These are phyloP conservation scores for Orbilia quercus DNA, from an alignment of 2,329 filamentous ascomycete genomes.

Conservation along the genomic window DNA sequence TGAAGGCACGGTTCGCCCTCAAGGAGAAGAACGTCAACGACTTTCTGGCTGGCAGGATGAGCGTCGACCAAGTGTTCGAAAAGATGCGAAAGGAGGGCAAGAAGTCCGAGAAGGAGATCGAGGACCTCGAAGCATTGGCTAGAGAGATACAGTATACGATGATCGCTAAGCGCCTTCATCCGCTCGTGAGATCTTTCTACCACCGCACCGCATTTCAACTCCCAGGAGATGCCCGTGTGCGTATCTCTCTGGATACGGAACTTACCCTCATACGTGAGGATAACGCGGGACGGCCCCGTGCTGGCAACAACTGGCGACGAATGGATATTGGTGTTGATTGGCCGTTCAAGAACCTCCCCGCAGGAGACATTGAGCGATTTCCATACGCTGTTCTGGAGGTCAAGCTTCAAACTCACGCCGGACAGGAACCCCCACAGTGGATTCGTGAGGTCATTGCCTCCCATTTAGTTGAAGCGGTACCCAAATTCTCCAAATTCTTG, in stretches of 20 bases:
- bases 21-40: slow-evolving; percentile 99
- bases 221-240: slow-evolving; percentile 92
- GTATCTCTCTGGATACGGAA: slow-evolving; percentile 96
- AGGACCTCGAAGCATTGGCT: slow-evolving; percentile 87
- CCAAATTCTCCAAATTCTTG: slow-evolving; percentile 99
- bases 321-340: slow-evolving; percentile 98
- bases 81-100: slow-evolving; percentile 96
- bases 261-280: slow-evolving; percentile 95
- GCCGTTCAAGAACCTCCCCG: slow-evolving; percentile 87
- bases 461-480: slow-evolving; percentile 97
- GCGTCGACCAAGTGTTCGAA: slow-evolving; percentile 89
- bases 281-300: slow-evolving; percentile 81
- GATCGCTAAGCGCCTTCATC: slow-evolving; percentile 84
- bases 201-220: slow-evolving; percentile 98
- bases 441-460: slow-evolving; percentile 91
- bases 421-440: slow-evolving; percentile 96
- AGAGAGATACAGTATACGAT: slow-evolving; percentile 94
- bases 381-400: slow-evolving; percentile 97
- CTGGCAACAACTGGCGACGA: slow-evolving; percentile 91
- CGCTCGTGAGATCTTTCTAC: slow-evolving; percentile 95
- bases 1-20: slow-evolving; percentile 92
- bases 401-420: slow-evolving; percentile 94
- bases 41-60: slow-evolving; percentile 84
- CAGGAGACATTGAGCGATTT: slow-evolving; percentile 87
- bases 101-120: slow-evolving; percentile 90